Evolutionary conservation across 2,329 filamentous ascomycete species (phyloP), one percentile per base, ranked within the genome.

Genomic region (Beauveria scarabaeidicola): DNA sequence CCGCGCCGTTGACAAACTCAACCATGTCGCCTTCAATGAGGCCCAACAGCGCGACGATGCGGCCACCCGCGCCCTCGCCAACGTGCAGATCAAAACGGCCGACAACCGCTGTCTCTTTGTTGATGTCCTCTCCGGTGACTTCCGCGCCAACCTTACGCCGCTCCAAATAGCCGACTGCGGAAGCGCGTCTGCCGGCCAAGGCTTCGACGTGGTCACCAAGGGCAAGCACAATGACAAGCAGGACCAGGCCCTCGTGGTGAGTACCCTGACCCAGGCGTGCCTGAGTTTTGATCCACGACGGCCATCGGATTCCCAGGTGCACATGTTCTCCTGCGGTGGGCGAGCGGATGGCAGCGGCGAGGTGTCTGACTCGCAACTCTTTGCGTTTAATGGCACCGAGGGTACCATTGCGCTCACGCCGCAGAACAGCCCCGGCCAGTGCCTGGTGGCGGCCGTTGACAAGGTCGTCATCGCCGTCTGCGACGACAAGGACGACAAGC

Each of bases 281-380:
- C 71, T 83, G 65, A 84, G 82, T 71, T 82, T 82, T 62, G 81
- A 85, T 64, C 75, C 77, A 5, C 74, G 81, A 51, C 74, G 80
- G 29, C 69, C 73, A 0, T 72, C 74, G 2, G 80, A 79, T 11
- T 78, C 79, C 65, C 80, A 82, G 63, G 79, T 82, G 15, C 65
- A 79, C 38, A 72, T 85, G 25, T 85, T 84, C 65, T 82, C 81
- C 11, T 85, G 82, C 62, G 82, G 81, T 54, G 81, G 81, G 17
- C 74, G 81, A 43, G 81, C 81, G 21, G 82, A 81, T 61, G 81
- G 81, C 48, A 70, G 75, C 21, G 81, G 81, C 15, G 63, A 68
- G 5, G 78, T 81, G 2, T 78, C 79, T 7, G 69, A 75, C 56
- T 83, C 80, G 0, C 81, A 83, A 66, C 70, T 81, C 2, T 83